Conservation (phyloP, 1,284 basidiomycete genomes). For the Fomitiporia mediterranea region DNA sequence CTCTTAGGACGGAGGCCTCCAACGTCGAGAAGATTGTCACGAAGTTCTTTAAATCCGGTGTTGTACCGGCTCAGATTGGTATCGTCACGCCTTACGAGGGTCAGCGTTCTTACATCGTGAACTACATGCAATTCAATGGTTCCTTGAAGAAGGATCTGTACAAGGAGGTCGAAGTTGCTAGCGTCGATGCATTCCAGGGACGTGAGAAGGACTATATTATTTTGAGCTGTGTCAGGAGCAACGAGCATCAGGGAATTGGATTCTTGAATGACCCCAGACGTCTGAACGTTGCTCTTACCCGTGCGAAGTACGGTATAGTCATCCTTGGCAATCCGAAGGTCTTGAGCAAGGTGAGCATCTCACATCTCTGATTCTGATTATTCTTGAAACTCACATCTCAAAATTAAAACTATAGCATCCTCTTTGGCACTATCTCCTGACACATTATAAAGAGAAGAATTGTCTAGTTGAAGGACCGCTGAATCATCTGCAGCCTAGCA, state of each 20-base stretch:
- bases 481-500: conserved; percentile 93
- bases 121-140: conserved; percentile 99
- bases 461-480: conserved; percentile 95
- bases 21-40: conserved; percentile 99
- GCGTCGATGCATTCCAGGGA: conserved; percentile 99
- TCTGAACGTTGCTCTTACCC: conserved; percentile 94
- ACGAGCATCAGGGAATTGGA: conserved; percentile 99
- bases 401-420: conserved; percentile 76
- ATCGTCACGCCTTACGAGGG: conserved; percentile 99
- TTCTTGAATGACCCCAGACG: conserved; percentile 98
- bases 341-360: conserved; percentile 81
- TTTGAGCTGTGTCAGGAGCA: conserved; percentile 96
- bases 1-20: conserved; percentile 86
- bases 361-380: not conserved
- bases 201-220: conserved; percentile 99
- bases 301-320: conserved; percentile 97
- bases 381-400: conserved; percentile 15
- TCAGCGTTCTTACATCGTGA: conserved; percentile 97
- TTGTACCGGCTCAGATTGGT: conserved; percentile 92
- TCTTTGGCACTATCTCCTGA: conserved; percentile 96
- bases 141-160: conserved; percentile 98
- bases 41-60: conserved; percentile 98
- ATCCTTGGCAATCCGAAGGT: conserved; percentile 99
- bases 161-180: conserved; percentile 98
- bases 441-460: conserved; percentile 96